Conservation (phyloP, 768 basidiomycete species). For the Mycena floridula region DNA sequence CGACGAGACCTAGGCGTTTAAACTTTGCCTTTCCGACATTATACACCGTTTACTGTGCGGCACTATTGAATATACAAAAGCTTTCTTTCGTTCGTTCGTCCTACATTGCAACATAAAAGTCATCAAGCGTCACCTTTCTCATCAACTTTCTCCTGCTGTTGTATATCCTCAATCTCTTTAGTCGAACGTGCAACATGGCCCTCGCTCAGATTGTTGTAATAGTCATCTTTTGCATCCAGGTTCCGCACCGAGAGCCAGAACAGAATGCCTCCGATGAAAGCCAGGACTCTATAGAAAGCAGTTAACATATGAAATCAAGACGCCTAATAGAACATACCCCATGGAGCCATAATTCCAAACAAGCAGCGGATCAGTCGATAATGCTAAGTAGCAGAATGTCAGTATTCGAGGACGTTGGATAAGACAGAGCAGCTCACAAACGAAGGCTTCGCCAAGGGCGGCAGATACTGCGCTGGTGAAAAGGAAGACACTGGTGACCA, state of each 20-base stretch:
- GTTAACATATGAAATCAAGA: constrained; percentile 13
- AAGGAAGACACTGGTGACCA: constrained; percentile 70
- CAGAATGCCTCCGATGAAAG: constrained; percentile 25
- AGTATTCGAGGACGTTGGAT: background rate
- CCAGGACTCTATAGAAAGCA: constrained; percentile 32
- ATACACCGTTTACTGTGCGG: too few relatives aligned
- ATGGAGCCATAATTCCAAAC: constrained; percentile 70
- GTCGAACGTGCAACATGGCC: too few relatives aligned
- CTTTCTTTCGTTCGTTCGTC: too few relatives aligned
- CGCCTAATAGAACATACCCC: constrained; percentile 19
- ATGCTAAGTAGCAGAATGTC: constrained; percentile 26
- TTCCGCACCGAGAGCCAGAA: constrained; percentile 41
- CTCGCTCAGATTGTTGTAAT: constrained; percentile 45
- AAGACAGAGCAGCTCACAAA: constrained; percentile 38
- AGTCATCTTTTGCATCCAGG: constrained; percentile 59
- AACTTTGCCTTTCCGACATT: too few relatives aligned
- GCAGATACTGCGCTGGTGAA: constrained; percentile 54
- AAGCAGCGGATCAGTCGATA: constrained; percentile 65
- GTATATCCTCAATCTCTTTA: too few relatives aligned
- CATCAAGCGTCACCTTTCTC: too few relatives aligned
- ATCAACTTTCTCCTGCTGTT: too few relatives aligned
- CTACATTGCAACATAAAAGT: too few relatives aligned
- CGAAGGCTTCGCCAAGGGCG: constrained; percentile 67
- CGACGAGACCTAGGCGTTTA: too few relatives aligned
- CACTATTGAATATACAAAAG: too few relatives aligned